Conservation (phyloP, 257 asterid genomes). For the Marsdenia floribunda region DNA sequence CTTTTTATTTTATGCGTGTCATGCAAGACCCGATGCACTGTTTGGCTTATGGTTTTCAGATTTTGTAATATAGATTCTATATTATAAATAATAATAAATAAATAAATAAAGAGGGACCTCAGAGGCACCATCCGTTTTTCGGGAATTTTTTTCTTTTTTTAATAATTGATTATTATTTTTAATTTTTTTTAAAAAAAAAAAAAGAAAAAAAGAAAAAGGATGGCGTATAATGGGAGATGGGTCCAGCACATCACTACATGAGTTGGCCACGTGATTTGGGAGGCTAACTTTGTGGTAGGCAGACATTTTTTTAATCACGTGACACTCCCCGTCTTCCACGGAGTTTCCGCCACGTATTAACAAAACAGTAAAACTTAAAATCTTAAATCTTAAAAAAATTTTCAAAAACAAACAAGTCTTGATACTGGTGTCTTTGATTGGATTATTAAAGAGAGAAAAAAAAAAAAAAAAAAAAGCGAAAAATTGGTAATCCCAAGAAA, state of each 20-base stretch:
- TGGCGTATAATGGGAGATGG: slow-evolving; percentile 23
- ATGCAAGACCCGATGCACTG: slow-evolving; percentile 3
- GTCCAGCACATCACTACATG: slow-evolving; percentile 41
- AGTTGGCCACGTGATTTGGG: slow-evolving; percentile 94
- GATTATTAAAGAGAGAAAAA: no score
- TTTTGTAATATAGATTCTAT: not conserved
- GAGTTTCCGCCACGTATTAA: slow-evolving; percentile 36
- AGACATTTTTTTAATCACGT: slow-evolving; percentile 60
- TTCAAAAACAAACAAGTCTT: not conserved
- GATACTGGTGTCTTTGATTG: slow-evolving; percentile 3
- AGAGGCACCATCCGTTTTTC: not conserved
- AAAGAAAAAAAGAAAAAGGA: not conserved
- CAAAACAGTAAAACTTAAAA: no score
- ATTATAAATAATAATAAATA: not conserved
- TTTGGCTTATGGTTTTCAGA: not conserved
- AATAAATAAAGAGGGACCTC: not conserved
- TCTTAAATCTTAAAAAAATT: no score
- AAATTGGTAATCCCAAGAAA: slow-evolving; percentile 34
- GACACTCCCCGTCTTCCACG: slow-evolving; percentile 52
- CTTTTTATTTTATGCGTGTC: not conserved
- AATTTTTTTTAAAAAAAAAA: not conserved
- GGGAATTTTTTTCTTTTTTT: not conserved
- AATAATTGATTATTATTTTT: not conserved
- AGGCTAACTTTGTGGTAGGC: slow-evolving; percentile 60
- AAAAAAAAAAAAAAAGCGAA: no score